Base-by-base conservation (phyloP, 2,329 filamentous ascomycete genomes). In the Fusarium protoensiforme region DNA sequence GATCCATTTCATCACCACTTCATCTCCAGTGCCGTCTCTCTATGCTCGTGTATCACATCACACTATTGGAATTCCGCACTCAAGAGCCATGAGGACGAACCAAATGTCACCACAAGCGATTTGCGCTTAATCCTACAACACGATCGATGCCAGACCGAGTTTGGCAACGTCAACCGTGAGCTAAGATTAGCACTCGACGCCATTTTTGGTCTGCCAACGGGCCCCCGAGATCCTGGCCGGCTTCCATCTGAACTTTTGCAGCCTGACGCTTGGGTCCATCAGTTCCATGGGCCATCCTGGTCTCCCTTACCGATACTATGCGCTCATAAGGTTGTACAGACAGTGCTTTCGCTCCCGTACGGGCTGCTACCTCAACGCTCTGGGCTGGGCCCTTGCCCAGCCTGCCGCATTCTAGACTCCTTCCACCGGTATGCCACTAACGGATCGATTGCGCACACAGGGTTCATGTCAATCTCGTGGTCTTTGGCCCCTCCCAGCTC, bases 291-390 rank as follows among this genome's bases (percentile, higher is more conserved):
- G 48, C 48, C 31, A 65, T 70, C 72, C 51, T 51, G 62, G 31
- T 38, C 65, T 64, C 65, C 46, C 48, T 54, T 67, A 69, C 71
- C 72, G 39, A 70, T 75, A 75, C 53, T 36, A 36, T 27, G 36
- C 48, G 38, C 65, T 61, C 51, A 60, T 65, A 70, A 64, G 72
- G 56, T 61, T 9, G 14, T 43, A 20, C 51, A 59, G 27, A 61
- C 71, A 65, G 57, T 74, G 71, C 64, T 61, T 62, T 69, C 48
- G 58, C 46, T 74, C 72, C 72, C 65, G 68, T 74, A 69, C 68
- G 72, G 71, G 69, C 70, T 75, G 35, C 72, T 64, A 74, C 72
- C 68, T 64, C 53, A 51, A 64, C 56, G 33, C 31, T 14, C 48
- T 71, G 43, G 33, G 68, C 62, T n/a, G n/a, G n/a, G n/a, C n/a